A percentile compares a stretch with the other conserved stretches of the same genome.
phyloP scores from a whole-genome alignment of 2,329 filamentous ascomycete genomes.

The Sclerotinia spermophila region DNA sequence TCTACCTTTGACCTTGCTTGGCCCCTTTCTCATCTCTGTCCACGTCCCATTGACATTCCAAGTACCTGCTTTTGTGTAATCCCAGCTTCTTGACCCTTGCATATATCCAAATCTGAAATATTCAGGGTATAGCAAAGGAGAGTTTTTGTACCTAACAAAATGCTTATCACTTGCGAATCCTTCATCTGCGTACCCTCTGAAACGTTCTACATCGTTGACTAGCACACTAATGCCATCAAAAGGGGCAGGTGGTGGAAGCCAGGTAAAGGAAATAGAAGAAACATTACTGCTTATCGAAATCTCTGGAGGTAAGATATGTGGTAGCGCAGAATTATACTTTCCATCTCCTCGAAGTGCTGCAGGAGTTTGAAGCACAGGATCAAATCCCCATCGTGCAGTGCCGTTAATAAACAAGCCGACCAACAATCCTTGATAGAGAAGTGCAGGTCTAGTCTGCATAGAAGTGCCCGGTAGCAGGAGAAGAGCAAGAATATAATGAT shows the following conservation, averaged over 20 bases:
- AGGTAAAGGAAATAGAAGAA: conserved; percentile 39
- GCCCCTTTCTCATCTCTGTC: conserved; percentile 52
- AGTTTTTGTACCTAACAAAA: conserved; percentile 59
- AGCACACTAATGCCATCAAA: conserved; percentile 76
- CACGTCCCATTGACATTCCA: conserved; percentile 65
- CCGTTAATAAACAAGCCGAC: conserved; percentile 93
- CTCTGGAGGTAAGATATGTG: conserved; percentile 45
- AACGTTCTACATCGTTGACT: conserved; percentile 82
- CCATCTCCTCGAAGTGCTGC: conserved; percentile 66
- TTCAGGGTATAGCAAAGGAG: conserved; percentile 50
- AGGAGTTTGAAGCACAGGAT: conserved; percentile 79
- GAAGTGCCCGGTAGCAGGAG: conserved; percentile 83
- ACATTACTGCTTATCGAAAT: conserved; percentile 49
- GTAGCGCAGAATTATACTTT: conserved; percentile 60
- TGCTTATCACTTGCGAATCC: conserved; percentile 40
- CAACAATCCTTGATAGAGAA: conserved; percentile 86
- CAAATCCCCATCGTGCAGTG: conserved; percentile 91
- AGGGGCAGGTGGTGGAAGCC: conserved; percentile 43
- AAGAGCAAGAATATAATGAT: conserved; percentile 90
- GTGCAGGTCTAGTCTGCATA: conserved; percentile 78
- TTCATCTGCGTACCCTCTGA: conserved; percentile 65
- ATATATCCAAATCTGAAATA: conserved; percentile 78
- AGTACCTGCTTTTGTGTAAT: conserved; percentile 72
- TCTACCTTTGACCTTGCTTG: conserved; percentile 34
- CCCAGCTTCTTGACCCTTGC: conserved; percentile 58